These are phyloP conservation scores for Begonia peltatifolia DNA, from an alignment of 306 rosid genomes.

Conservation along the genomic window DNA sequence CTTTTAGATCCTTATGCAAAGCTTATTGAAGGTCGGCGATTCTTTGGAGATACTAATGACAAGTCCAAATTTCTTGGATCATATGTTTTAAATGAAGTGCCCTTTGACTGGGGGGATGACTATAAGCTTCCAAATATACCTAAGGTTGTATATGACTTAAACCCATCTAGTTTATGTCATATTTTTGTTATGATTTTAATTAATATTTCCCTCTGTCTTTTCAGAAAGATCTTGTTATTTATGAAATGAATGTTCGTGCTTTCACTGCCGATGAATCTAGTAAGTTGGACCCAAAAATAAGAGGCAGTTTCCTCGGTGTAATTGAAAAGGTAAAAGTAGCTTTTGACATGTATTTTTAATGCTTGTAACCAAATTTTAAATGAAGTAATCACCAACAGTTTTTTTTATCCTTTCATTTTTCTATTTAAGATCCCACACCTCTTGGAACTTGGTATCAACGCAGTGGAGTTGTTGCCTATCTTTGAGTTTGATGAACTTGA, in stretches of 20 bases:
- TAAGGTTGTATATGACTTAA: slow-evolving; percentile 39
- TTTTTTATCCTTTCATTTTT: neutral
- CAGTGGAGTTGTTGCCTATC: slow-evolving; percentile 76
- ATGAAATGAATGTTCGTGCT: slow-evolving; percentile 93
- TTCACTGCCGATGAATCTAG: slow-evolving; percentile 84
- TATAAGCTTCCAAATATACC: slow-evolving; percentile 76
- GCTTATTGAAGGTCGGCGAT: slow-evolving; percentile 73
- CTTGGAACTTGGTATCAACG: slow-evolving; percentile 87
- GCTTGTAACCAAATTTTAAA: neutral
- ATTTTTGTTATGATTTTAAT: neutral
- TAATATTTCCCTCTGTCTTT: slow-evolving; percentile 14
- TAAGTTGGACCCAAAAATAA: slow-evolving; percentile 40
- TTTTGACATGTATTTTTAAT: neutral
- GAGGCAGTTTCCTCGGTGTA: slow-evolving; percentile 89
- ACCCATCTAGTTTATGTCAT: neutral
- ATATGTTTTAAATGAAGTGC: slow-evolving; percentile 63
- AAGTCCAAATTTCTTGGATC: slow-evolving; percentile 69
- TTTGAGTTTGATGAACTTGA: slow-evolving; percentile 94
- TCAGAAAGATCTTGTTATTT: slow-evolving; percentile 92
- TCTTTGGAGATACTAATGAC: slow-evolving; percentile 55
- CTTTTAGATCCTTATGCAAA: slow-evolving; percentile 91
- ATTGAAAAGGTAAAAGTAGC: slow-evolving; percentile 58
- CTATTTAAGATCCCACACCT: slow-evolving; percentile 81
- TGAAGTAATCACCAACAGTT: neutral
- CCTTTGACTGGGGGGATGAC: slow-evolving; percentile 90